A percentile compares a stretch with the other conserved stretches of the same genome.
Conservation (phyloP, 2,329 filamentous ascomycete genomes). For the Neonectria neomacrospora region DNA sequence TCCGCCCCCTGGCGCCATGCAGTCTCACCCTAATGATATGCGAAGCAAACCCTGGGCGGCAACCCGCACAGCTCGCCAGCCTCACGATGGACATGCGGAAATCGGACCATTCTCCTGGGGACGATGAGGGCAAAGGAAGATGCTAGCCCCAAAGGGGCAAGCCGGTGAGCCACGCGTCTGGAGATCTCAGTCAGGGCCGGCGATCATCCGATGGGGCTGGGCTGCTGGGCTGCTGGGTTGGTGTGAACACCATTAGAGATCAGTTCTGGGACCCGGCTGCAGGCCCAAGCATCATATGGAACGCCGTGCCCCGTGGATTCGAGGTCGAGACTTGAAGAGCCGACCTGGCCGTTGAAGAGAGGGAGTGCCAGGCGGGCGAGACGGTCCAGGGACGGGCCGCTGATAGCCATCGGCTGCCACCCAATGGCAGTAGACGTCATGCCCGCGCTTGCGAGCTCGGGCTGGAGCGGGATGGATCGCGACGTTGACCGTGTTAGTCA, state of each 20-base stretch:
- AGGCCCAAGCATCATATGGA: conserved; percentile 11
- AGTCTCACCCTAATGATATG: conserved; percentile 18
- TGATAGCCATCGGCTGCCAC: conserved; percentile 24
- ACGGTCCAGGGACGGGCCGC: conserved; percentile 45
- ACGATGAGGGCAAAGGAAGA: conserved; percentile 27
- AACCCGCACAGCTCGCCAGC: conserved; percentile 31
- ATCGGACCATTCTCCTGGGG: conserved; percentile 39
- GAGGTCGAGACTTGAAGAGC: background rate
- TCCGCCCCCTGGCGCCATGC: conserved; percentile 8
- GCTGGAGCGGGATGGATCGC: conserved; percentile 9
- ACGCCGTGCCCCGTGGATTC: background rate
- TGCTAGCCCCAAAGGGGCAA: conserved; percentile 41
- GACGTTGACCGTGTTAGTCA: conserved; percentile 8
- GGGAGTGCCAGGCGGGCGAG: conserved; percentile 26
- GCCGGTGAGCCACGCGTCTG: conserved; percentile 35
- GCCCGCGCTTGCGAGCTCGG: conserved; percentile 3
- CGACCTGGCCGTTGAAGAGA: background rate
- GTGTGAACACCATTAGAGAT: conserved; percentile 15
- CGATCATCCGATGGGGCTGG: conserved; percentile 36
- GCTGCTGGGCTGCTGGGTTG: conserved; percentile 21
- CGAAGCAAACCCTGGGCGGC: conserved; percentile 27
- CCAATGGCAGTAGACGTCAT: conserved; percentile 25
- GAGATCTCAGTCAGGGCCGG: conserved; percentile 42
- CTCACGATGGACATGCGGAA: conserved; percentile 42
- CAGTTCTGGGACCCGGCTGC: conserved; percentile 14